These are phyloP conservation scores for Magnaporthiopsis rhizophila DNA, from an alignment of 2,329 filamentous ascomycete genomes.

Conservation along the genomic window DNA sequence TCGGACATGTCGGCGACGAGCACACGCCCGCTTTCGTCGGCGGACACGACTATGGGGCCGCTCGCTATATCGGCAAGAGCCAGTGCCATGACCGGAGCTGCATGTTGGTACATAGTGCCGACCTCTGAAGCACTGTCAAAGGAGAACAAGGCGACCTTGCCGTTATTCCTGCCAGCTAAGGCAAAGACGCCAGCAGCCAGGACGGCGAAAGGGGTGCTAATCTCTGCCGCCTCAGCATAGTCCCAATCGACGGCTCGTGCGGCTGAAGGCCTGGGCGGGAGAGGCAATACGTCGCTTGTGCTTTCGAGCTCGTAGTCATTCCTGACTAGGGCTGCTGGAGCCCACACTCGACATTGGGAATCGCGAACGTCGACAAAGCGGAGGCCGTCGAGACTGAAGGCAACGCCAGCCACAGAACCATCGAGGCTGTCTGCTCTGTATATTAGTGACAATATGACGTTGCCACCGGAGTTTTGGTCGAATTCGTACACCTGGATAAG, in stretches of 20 bases:
- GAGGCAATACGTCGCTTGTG: neutral
- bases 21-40: neutral
- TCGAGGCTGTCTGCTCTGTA: neutral
- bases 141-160: neutral
- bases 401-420: neutral
- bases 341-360: neutral
- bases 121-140: neutral
- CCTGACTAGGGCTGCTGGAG: neutral
- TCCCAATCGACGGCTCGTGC: neutral
- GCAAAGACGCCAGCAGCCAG: neutral
- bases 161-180: neutral
- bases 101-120: neutral
- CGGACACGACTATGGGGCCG: neutral
- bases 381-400: neutral
- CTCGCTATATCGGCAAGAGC: neutral
- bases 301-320: neutral
- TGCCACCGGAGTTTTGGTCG: neutral
- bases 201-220: neutral
- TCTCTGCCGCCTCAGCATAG: neutral
- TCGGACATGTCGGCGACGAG: neutral
- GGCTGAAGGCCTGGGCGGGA: neutral
- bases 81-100: neutral
- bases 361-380: neutral
- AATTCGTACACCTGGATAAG: neutral
- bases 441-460: neutral